Conservation (phyloP, 371 early-diverging fungal species). For the Mortierella sp. region DNA sequence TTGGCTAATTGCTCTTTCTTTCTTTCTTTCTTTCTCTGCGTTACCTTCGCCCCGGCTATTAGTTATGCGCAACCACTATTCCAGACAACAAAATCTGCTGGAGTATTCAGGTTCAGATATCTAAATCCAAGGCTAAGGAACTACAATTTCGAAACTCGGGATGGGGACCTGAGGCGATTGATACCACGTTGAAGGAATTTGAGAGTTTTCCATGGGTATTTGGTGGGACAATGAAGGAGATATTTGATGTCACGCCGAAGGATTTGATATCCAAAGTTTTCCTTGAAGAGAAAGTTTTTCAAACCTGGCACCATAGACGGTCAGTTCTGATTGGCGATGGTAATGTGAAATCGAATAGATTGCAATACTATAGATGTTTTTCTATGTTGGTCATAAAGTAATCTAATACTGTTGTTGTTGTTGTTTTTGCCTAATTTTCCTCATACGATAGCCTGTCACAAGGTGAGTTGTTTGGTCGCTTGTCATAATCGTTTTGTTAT, state of each 20-base stretch:
- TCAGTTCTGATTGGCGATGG: conserved; percentile 7
- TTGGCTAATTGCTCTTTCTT: too few species aligned
- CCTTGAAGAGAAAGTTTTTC: conserved; percentile 8
- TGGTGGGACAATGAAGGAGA: not conserved
- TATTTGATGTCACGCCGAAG: not conserved
- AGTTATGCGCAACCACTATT: not conserved
- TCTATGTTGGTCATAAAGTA: not conserved
- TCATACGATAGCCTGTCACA: conserved; percentile 7
- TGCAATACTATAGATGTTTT: not conserved
- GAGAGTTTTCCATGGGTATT: not conserved
- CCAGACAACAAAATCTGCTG: not conserved
- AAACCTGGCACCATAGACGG: conserved; percentile 3
- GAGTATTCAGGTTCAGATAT: not conserved
- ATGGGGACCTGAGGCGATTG: not conserved
- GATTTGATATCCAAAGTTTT: conserved; percentile 3
- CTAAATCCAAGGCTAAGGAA: not conserved
- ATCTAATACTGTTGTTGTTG: not conserved
- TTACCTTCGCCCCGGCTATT: not conserved
- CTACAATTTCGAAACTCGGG: not conserved
- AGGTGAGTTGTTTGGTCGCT: too few species aligned
- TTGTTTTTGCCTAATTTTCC: not conserved
- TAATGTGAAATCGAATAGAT: not conserved
- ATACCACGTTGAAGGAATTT: conserved; percentile 1
- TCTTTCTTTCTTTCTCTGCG: not conserved
- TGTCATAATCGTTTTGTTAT: not conserved